Percentiles rank a stretch among this genome's conserved stretches.
phyloP scores from a whole-genome alignment of 2,329 filamentous ascomycete genomes.

The Chaetomiaceae sp. region DNA sequence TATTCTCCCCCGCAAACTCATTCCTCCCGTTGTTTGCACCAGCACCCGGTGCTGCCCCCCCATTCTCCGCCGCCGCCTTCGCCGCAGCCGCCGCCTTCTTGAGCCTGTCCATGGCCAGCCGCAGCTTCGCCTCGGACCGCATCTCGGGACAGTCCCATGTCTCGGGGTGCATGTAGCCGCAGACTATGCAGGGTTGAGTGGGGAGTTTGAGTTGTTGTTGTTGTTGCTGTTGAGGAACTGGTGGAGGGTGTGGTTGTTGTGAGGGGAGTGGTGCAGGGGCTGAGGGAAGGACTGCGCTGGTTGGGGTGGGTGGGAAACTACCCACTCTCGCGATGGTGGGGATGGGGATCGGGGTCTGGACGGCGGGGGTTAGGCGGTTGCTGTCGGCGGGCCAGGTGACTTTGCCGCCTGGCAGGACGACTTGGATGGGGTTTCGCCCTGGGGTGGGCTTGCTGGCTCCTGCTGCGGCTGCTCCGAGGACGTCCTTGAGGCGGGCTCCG shows the following conservation, averaged over 20 bases:
- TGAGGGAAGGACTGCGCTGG: too few species aligned
- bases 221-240: too few species aligned
- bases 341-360: not conserved
- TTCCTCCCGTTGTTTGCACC: too few species aligned
- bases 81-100: not conserved
- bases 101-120: constrained; percentile 23
- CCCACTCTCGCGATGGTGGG: not conserved
- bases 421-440: not conserved
- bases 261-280: too few species aligned
- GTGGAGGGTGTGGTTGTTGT: too few species aligned
- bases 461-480: not conserved
- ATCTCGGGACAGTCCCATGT: constrained; percentile 25
- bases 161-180: constrained; percentile 19
- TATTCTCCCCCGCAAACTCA: not conserved
- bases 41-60: not conserved
- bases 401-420: not conserved
- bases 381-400: not conserved
- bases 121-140: constrained; percentile 13
- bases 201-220: not conserved
- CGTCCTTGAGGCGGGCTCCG: too few species aligned
- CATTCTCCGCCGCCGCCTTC: not conserved
- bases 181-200: constrained; percentile 20
- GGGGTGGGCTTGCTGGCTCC: not conserved
- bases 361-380: not conserved
- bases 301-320: too few species aligned